These are phyloP conservation scores for Globisporangium carolinianum DNA, from an alignment of 352 stramenopile species.

Conservation along the genomic window DNA sequence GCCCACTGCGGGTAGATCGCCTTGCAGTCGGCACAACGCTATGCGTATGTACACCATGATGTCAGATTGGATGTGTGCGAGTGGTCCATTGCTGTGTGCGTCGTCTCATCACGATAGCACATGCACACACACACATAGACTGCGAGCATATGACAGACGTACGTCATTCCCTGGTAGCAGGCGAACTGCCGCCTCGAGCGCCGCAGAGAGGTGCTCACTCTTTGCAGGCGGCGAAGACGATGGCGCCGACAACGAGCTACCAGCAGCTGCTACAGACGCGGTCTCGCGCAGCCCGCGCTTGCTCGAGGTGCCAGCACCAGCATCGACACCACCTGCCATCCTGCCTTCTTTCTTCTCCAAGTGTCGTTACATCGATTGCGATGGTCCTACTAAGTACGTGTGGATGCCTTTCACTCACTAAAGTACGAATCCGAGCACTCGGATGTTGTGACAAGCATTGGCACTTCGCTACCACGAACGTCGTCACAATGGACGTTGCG, in stretches of 20 bases:
- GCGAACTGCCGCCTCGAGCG: conserved; percentile 47
- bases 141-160: conserved; percentile 12
- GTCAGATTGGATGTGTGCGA: not conserved
- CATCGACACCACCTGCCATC: too few species aligned
- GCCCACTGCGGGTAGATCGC: conserved; percentile 75
- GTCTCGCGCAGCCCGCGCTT: too few species aligned
- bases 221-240: not conserved
- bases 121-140: not conserved
- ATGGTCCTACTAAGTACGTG: too few species aligned
- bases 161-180: conserved; percentile 73
- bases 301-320: too few species aligned
- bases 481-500: not conserved
- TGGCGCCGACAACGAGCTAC: too few species aligned
- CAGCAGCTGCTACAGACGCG: too few species aligned
- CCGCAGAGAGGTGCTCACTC: conserved; percentile 32
- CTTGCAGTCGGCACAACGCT: conserved; percentile 82
- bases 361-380: too few species aligned
- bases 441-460: not conserved
- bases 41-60: not conserved
- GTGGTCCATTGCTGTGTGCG: not conserved
- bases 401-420: too few species aligned
- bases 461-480: too few species aligned
- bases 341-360: too few species aligned
- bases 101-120: not conserved
- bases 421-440: too few species aligned